Evolutionary conservation across 2,329 filamentous ascomycete species (phyloP), one percentile per base, ranked within the genome.

Genomic region (Claviceps spartinae): DNA sequence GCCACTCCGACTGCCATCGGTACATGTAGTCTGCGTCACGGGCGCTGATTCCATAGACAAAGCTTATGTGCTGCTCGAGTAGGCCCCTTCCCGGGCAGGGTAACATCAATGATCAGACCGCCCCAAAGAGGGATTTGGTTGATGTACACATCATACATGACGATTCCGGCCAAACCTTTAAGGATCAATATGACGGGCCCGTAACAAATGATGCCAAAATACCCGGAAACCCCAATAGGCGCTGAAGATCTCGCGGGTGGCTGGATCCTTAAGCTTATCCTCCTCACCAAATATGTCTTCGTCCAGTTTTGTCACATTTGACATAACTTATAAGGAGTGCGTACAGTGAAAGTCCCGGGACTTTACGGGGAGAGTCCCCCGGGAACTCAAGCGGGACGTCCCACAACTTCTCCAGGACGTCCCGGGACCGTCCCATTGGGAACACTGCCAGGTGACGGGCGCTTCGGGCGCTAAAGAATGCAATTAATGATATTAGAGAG

Each of bases 31-130:
- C 11, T 26, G 58, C 37, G 9, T 20, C 41, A 1, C 49, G 48
- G 0, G 22, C n/a, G 9, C 45, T 49, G 14, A 58, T 42, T 6
- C 52, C 54, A 45, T 61, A 61, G 0, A 51, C 14, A 5, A 22
- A 22, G 2, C 2, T 2, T 4, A 44, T 44, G 26, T 43, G 24
- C 6, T 24, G 14, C 9, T 48, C 7, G 26, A 4, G 48, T 34
- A 30, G 48, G 50, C n/a, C 9, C 5, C 38, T 44, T 52, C 30
- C 7, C 3, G 6, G 8, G 8, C 45, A 52, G 18, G 7, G 38
- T 26, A 14, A 43, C 18, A 34, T 52, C 18, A 52, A 22, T 22
- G 22, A 22, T 22, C 22, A 22, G 37, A 20, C 44, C 50, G 22
- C 50, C 50, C 45, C 45, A 52, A 20, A 48, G 1, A 11, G 50